Percentiles rank a stretch among this genome's conserved stretches.
Conservation (phyloP, 768 basidiomycete species). For the Kondoa subrosea region DNA sequence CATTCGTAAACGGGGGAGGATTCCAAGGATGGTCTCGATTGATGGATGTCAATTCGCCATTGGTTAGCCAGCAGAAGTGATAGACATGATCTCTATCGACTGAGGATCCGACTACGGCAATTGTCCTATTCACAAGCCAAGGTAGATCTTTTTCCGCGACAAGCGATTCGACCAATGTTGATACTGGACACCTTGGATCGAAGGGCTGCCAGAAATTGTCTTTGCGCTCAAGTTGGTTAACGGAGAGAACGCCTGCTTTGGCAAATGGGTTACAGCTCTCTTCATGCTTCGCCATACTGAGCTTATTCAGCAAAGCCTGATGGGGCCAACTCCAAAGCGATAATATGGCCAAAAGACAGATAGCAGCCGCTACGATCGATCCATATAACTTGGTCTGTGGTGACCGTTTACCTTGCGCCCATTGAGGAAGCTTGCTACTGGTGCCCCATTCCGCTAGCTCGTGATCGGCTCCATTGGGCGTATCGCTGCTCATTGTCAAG, state of each 20-base stretch:
- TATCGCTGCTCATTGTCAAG: too few species aligned
- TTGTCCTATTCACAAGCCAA: background rate
- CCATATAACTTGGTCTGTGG: too few species aligned
- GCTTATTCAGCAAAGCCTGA: too few species aligned
- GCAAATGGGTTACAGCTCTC: slow-evolving; percentile 1
- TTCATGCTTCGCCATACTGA: too few species aligned
- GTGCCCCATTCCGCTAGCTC: too few species aligned
- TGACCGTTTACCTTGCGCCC: too few species aligned
- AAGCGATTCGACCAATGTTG: background rate
- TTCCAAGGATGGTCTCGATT: background rate
- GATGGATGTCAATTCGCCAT: background rate
- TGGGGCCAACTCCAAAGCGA: too few species aligned
- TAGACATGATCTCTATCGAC: background rate
- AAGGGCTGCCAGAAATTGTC: slow-evolving; percentile 7
- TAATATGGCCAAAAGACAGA: too few species aligned
- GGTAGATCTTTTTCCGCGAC: background rate
- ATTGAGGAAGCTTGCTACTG: too few species aligned
- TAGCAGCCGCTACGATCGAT: too few species aligned
- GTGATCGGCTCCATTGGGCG: too few species aligned
- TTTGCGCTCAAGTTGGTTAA: background rate
- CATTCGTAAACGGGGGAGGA: background rate
- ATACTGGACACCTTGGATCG: background rate
- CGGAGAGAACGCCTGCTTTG: background rate
- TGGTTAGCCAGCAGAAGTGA: background rate
- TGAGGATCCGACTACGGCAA: background rate